Base-by-base conservation (phyloP, 2,329 filamentous ascomycete species). In the Cadophora malorum region DNA sequence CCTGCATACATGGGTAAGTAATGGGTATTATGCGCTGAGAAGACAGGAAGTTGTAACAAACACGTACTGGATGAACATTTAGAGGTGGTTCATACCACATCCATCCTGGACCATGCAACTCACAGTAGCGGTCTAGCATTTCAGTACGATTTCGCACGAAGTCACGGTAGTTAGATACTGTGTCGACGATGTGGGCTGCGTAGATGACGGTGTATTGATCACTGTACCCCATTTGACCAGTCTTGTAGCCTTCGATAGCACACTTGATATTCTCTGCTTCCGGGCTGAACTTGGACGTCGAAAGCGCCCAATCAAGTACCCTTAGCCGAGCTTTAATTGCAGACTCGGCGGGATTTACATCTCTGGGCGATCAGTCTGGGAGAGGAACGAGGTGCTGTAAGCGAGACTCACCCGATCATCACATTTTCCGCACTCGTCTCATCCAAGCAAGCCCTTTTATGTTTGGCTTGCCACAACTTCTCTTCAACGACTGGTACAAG, bases 21-120 rank as follows among this genome's bases (percentile, higher is more conserved):
- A 10, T 55, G 14, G 1, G 8, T 14, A 33, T 58, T 38, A 7
- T 56, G 19, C 10, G 3, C 3, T n/a, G 55, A 38, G 10, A 9
- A 31, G 12, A 53, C 47, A 14, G 1, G n/a, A 8, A 9, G 31
- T 35, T 49, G 19, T 7, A 8, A 38, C 6, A 28, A 21, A 3
- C 16, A 41, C 61, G 16, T 63, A 33, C 47, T 1, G n/a, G 70
- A 31, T 67, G 64, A 9, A 74, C 74, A 25, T 77, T 70, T 1
- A 84, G 74, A 0, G 82, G 82, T 3, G 80, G 78, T 67, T 84
- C 82, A 64, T 80, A 81, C 82, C 82, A 84, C 14, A 84, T 76
- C 79, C 80, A 83, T 9, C 81, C 81, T 0, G 76, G 72, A 1
- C 82, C 82, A 69, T 81, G 68, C 12, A 70, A 53, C 4, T 70